phyloP scores from a whole-genome alignment of 176 grass and related monocot genomes.

The Sorghum bicolor region Sorghum_bicolor_NCBIv3 NC_012871.2:9441001-9441500 shows the following conservation, averaged over 20 bases:
- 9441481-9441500: background rate
- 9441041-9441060: slow-evolving; percentile 2
- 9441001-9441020: slow-evolving; percentile 25
- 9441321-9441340: background rate
- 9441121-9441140: slow-evolving; percentile 34
- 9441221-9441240: background rate
- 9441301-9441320: background rate
- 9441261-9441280: background rate
- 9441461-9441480: background rate
- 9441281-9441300: background rate
- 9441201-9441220: background rate
- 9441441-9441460: too few relatives aligned
- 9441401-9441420: too few relatives aligned
- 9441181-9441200: background rate
- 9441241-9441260: background rate
- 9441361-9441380: too few relatives aligned
- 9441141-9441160: slow-evolving; percentile 1
- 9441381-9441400: too few relatives aligned
- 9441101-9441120: slow-evolving; percentile 48
- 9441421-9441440: too few relatives aligned
- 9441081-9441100: slow-evolving; percentile 44
- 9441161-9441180: slow-evolving; percentile 8
- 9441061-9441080: background rate
- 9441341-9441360: too few relatives aligned
- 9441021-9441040: slow-evolving; percentile 47